phyloP scores from a whole-genome alignment of 2,329 filamentous ascomycete genomes.

The Fusarium begoniae region DNA sequence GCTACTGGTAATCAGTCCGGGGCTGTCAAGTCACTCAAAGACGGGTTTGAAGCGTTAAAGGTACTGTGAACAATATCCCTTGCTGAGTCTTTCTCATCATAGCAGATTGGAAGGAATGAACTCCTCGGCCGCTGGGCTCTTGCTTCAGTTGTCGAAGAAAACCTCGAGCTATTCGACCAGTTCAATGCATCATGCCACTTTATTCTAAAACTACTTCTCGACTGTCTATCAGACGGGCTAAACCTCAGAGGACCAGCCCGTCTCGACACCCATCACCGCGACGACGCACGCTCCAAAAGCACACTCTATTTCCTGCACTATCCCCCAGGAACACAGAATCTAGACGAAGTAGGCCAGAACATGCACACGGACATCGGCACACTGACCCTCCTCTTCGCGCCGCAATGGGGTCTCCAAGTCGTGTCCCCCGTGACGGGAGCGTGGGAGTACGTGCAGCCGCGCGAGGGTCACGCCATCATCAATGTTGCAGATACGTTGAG shows the following conservation, averaged over 20 bases:
- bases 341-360: conserved; percentile 16
- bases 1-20: conserved; percentile 15
- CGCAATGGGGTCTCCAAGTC: conserved; percentile 21
- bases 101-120: background rate
- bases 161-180: background rate
- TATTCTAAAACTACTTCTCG: conserved; percentile 3
- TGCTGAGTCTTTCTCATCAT: background rate
- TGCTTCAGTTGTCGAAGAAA: background rate
- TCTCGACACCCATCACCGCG: conserved; percentile 7
- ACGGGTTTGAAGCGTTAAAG: conserved; percentile 17
- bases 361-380: conserved; percentile 24
- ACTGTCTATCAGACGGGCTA: conserved; percentile 8
- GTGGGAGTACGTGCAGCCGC: conserved; percentile 9
- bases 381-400: conserved; percentile 6
- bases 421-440: background rate
- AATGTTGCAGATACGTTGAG: conserved; percentile 8
- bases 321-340: background rate
- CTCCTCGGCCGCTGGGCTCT: conserved; percentile 12
- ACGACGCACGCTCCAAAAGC: conserved; percentile 15
- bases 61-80: background rate
- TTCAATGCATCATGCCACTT: conserved; percentile 13
- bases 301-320: conserved; percentile 18
- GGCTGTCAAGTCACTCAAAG: background rate
- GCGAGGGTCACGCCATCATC: background rate
- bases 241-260: background rate